Base-by-base conservation (phyloP, 73 alveolate genomes). In the Paramecium primaurelia region DNA sequence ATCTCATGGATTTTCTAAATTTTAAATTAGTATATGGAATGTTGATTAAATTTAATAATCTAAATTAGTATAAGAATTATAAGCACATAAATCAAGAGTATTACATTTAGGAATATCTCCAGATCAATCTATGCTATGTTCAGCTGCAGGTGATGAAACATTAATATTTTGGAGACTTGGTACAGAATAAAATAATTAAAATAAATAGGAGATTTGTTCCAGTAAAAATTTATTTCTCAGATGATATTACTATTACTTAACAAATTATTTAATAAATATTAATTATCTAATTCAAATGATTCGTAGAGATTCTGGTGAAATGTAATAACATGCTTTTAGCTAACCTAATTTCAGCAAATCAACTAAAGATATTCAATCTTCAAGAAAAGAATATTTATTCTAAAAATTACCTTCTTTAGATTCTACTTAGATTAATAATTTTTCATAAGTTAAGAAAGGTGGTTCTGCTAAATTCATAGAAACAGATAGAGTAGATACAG, bases 111-210 rank as follows among this genome's bases (percentile, higher is more conserved):
- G 99, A 5, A 95, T 97, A 90, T 95, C 99, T 47, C 99, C 99
- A 1, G 99, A 99, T 96, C 99, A 99, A 58, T 94, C 99, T 7
- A 96, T 99, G 58, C 96, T 99, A 10, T 99, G 98, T 64, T 93
- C 99, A 9, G 99, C 99, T 22, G 98, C 99, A n/a, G 98, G 99
- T 8, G 99, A 99, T 96, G 99, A 99, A 94, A 99, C 99, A 22
- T 95, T 99, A 92, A 95, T 99, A 86, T 99, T 99, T 96, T 99
- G 99, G 99, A 88, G 89, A 11, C 49, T 77, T 6, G 89, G 89
- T 6, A 77, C 89, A 38, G 89, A 77, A 38, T 32, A 40, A 77
- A 30, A 26, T 38, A 77, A 42, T 77, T 5, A 37, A 42, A 22
- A 37, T 38, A 37, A 37, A 59, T 22, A 77, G 28, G 86, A 71